These are phyloP conservation scores for Emericellopsis terricola DNA, from an alignment of 495 filamentous ascomycete species.

Conservation along the genomic window DNA sequence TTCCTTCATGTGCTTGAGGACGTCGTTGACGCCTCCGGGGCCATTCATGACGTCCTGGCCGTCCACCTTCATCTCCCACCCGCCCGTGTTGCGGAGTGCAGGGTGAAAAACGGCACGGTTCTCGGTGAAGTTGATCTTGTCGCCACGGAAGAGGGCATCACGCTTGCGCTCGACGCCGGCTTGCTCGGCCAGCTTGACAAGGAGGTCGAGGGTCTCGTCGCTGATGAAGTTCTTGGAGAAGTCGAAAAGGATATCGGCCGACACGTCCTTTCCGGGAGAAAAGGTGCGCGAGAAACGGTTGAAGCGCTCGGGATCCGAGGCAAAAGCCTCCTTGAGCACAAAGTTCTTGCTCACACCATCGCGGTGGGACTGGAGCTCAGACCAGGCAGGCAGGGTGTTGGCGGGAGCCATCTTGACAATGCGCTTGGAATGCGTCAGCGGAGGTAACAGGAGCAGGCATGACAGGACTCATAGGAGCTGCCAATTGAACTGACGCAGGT, in stretches of 20 bases:
- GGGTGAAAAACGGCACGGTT: constrained; percentile 89
- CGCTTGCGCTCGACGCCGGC: constrained; percentile 80
- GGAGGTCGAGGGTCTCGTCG: constrained; percentile 71
- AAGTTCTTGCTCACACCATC: constrained; percentile 66
- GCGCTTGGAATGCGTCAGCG: no score
- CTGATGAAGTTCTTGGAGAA: constrained; percentile 98
- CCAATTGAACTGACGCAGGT: not conserved
- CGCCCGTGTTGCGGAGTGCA: constrained; percentile 74
- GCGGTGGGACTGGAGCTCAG: constrained; percentile 77
- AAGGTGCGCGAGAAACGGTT: constrained; percentile 77
- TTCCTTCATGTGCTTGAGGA: constrained; percentile 91
- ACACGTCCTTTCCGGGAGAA: constrained; percentile 32
- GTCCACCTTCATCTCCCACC: constrained; percentile 78
- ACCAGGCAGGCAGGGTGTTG: constrained; percentile 67
- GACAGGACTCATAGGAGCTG: no score
- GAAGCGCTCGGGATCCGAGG: constrained; percentile 77
- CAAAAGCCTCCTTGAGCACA: constrained; percentile 82
- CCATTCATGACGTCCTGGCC: constrained; percentile 84
- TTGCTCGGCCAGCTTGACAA: constrained; percentile 81
- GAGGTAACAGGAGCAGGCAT: not conserved
- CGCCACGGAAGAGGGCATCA: constrained; percentile 90
- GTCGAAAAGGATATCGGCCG: constrained; percentile 79
- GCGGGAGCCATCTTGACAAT: constrained; percentile 50
- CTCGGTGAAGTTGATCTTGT: constrained; percentile 99
- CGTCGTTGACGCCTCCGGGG: constrained; percentile 55